A percentile compares a stretch with the other conserved stretches of the same genome.
Evolutionary conservation across 164 flowering plant species (phyloP).

Genomic region (Warburgia ugandensis): DNA sequence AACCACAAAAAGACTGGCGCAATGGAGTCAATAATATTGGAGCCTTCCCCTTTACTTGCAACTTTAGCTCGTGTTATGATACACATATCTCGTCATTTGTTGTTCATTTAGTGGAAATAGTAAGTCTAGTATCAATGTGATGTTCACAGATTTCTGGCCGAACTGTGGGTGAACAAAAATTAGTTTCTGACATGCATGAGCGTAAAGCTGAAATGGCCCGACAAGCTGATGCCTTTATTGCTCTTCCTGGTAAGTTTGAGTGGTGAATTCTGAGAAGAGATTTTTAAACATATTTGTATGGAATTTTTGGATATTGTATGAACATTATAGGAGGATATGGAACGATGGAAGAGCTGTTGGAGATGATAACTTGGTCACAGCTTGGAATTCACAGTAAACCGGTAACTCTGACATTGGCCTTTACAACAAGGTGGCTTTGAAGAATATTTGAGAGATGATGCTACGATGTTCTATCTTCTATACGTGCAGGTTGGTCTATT

Average conservation of each 20-base stretch:
- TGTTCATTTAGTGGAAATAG: background rate
- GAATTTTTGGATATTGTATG: background rate
- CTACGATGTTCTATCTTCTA: too few species aligned
- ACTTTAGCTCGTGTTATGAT: background rate
- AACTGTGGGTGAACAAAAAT: slow-evolving; percentile 74
- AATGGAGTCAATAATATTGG: too few species aligned
- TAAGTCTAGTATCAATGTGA: background rate
- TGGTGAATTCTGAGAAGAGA: too few species aligned
- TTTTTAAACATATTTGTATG: background rate
- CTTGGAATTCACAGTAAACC: slow-evolving; percentile 89
- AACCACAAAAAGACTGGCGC: too few species aligned
- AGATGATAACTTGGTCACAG: slow-evolving; percentile 94
- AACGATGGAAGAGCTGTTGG: slow-evolving; percentile 88
- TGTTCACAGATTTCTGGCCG: slow-evolving; percentile 70
- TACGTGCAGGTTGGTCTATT: slow-evolving; percentile 67
- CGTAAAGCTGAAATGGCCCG: slow-evolving; percentile 84
- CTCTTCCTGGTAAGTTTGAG: slow-evolving; percentile 68
- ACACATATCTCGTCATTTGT: background rate
- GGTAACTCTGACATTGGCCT: slow-evolving; percentile 34
- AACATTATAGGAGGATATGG: slow-evolving; percentile 77
- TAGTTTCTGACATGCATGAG: slow-evolving; percentile 84
- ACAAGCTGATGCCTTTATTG: slow-evolving; percentile 85
- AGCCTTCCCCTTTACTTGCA: background rate
- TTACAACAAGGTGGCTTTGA: background rate
- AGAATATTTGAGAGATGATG: too few species aligned